Conservation (phyloP, 495 filamentous ascomycete species). For the Oidiodendron maius region DNA sequence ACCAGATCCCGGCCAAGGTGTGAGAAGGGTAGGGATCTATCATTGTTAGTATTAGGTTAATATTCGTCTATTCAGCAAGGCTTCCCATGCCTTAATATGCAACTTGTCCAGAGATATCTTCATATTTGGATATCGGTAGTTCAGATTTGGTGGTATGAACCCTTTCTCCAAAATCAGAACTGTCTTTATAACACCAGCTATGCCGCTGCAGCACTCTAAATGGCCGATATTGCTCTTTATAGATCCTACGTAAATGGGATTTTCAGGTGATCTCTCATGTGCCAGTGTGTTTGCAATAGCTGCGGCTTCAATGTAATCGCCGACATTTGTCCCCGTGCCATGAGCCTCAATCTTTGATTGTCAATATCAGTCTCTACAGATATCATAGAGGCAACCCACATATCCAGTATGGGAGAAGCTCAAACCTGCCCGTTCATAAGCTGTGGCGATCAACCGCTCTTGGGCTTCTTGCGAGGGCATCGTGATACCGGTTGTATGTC, state of each 20-base stretch:
- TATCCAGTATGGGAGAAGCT: background rate
- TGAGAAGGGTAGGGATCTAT: too few species aligned
- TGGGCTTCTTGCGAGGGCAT: background rate
- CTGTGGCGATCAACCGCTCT: background rate
- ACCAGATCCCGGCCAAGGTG: background rate
- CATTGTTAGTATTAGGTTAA: background rate
- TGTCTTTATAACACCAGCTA: constrained; percentile 50
- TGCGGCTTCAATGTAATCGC: constrained; percentile 1
- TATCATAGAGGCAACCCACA: too few species aligned
- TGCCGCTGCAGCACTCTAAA: constrained; percentile 46
- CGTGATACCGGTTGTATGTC: background rate
- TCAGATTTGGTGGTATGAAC: constrained; percentile 41
- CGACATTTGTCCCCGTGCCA: background rate
- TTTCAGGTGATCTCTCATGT: constrained; percentile 8
- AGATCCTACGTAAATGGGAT: constrained; percentile 46
- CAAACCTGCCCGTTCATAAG: background rate
- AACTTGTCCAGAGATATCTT: constrained; percentile 35
- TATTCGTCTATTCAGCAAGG: background rate
- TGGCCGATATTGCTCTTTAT: constrained; percentile 56
- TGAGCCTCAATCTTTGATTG: constrained; percentile 1
- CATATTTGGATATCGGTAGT: constrained; percentile 43
- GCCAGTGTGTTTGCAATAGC: background rate
- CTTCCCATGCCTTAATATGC: constrained; percentile 27
- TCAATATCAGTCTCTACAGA: too few species aligned
- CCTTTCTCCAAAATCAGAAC: constrained; percentile 50